These are phyloP conservation scores for Discostella stelligera DNA, from an alignment of 352 stramenopile species.

Conservation along the genomic window DNA sequence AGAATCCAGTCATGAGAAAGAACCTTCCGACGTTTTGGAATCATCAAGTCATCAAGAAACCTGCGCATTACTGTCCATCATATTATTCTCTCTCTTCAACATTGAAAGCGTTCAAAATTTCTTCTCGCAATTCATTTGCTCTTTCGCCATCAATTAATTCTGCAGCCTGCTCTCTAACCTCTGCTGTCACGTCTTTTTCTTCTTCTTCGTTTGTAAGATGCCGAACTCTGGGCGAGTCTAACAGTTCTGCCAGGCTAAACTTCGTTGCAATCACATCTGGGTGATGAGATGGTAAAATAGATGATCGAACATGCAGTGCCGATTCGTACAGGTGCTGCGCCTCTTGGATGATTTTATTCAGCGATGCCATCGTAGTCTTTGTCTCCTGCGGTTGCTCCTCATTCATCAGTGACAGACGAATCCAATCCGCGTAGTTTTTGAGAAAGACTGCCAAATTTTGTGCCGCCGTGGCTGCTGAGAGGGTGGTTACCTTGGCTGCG, in stretches of 20 bases:
- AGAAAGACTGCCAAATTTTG: constrained; percentile 83
- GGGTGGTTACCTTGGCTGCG: constrained; percentile 51
- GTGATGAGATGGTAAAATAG: constrained; percentile 62
- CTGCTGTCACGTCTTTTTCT: background rate
- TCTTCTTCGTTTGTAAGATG: constrained; percentile 6
- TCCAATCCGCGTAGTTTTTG: constrained; percentile 67
- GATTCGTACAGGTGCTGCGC: constrained; percentile 68
- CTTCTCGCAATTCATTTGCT: constrained; percentile 71
- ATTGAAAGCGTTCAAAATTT: constrained; percentile 76
- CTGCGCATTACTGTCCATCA: constrained; percentile 3
- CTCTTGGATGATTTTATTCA: constrained; percentile 45
- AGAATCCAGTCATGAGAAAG: too few species aligned
- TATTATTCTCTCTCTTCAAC: constrained; percentile 41
- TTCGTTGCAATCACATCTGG: constrained; percentile 75
- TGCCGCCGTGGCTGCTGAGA: constrained; percentile 67
- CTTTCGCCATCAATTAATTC: constrained; percentile 46
- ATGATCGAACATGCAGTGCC: constrained; percentile 56
- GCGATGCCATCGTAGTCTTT: background rate
- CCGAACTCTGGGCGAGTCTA: constrained; percentile 36
- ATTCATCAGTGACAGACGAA: constrained; percentile 32
- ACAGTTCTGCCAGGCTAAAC: constrained; percentile 75
- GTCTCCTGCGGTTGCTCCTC: background rate
- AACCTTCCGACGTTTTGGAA: too few species aligned
- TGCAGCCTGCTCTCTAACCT: background rate
- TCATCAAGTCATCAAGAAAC: background rate